Base-by-base conservation (phyloP, 1,139 yeast genomes). In the Yamadazyma blattariae region DNA sequence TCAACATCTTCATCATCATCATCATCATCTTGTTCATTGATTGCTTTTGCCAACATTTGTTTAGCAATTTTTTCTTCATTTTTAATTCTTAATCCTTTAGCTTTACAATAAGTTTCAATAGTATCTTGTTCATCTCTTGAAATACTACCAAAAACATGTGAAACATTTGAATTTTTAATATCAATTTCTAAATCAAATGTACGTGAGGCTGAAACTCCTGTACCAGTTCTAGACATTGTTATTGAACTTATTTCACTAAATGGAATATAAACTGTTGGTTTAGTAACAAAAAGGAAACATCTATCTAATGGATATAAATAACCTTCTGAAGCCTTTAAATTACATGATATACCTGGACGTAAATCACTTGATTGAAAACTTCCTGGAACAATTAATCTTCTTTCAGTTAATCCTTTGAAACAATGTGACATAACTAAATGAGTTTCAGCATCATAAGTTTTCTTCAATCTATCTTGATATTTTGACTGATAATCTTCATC, bases 301-400 rank as follows among this genome's bases (percentile, higher is more conserved):
- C 88, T 85, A 47, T 94, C 98, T 42, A 92, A 73, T 14, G 95
- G 90, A 59, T 86, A 92, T 41, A 92, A 66, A 50, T 88, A 85
- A 26, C 98, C 98, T 64, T 92, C 98, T 35, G 88, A 85, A 0
- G 97, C 98, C 61, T 90, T 92, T 49, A 88, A 77, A 12, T 97
- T 87, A 64, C 98, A 90, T 15, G 89, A 74, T 32, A 92, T 82
- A 9, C 95, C 97, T 9, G 95, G 86, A 51, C 85, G 92, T 30
- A 74, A 74, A 51, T 73, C 78, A 37, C 78, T 74, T 6, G 95
- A 83, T 47, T 75, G 76, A 67, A 79, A 90, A 3, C 84, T 71
- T n/a, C 96, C 95, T 0, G 97, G 96, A 29, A 82, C 80, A 27
- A 86, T 79, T 44, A 92, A 78, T 52, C 90, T 82, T 49, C 90